Base-by-base conservation (phyloP, 768 basidiomycete genomes). In the Suillus placidus region DNA sequence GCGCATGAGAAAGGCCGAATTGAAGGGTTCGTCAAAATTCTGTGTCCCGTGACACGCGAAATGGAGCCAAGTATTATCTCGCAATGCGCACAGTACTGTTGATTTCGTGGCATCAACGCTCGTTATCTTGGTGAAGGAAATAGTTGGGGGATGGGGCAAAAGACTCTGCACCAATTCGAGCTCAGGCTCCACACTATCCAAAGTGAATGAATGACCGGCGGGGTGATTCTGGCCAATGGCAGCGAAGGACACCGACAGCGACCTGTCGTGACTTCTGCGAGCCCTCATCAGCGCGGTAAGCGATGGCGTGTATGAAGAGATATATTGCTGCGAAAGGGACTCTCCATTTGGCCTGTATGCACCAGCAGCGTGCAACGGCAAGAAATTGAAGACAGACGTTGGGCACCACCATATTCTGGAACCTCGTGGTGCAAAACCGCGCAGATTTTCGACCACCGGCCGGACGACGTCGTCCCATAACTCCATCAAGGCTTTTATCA, bases 31-130 rank as follows among this genome's bases (percentile, higher is more conserved):
- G 2, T 9, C 23, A 1, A n/a, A 10, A 8, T 61, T 47, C 23
- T 66, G 65, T 12, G 12, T 49, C 2, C 66, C 70, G 45, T 73
- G 71, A 34, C 71, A 72, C 3, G 70, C 63, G 32, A 73, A 64
- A 56, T 73, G 72, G 13, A 68, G 61, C 70, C 68, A 72, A 1
- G 40, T 12, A 51, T 69, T 51, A 12, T 37, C 9, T 37, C 20
- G 47, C 18, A 71, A 16, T 13, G 49, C 8, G 13, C 40, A 3
- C 1, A 61, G 20, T 2, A 60, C 64, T 6, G 8, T 35, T 0
- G 52, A 12, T 30, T 40, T 55, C 3, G 64, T 65, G 3, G 64
- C 47, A 20, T 26, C 30, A 1, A 13, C 10, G 13, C 60, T 51
- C 6, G 23, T n/a, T 14, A 65, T 37, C 9, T 52, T 61, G 23